Evolutionary conservation across 495 filamentous ascomycete species (phyloP).

Genomic region (Lindgomyces ingoldianus): DNA sequence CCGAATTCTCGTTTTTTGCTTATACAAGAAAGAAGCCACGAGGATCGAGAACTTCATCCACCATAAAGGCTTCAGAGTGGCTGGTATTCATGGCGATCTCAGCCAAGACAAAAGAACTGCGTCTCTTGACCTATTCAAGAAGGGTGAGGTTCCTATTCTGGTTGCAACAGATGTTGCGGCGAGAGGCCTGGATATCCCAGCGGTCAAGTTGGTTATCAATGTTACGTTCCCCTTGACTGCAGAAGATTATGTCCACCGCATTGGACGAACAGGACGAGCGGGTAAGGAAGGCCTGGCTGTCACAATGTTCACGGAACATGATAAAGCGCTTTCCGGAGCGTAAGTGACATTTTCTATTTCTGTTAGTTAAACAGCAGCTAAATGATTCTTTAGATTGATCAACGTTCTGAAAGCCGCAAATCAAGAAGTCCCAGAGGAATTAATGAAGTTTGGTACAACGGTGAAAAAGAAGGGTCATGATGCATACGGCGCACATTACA

Average conservation of each 20-base stretch:
- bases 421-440: slow-evolving; percentile 81
- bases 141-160: slow-evolving; percentile 79
- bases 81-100: slow-evolving; percentile 90
- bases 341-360: slow-evolving; percentile 52
- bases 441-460: slow-evolving; percentile 94
- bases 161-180: slow-evolving; percentile 97
- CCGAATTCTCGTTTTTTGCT: slow-evolving; percentile 86
- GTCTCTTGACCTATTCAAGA: slow-evolving; percentile 84
- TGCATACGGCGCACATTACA: slow-evolving; percentile 89
- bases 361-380: slow-evolving; percentile 1
- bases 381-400: slow-evolving; percentile 58
- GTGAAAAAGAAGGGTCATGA: slow-evolving; percentile 98
- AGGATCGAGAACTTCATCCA: slow-evolving; percentile 80
- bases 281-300: slow-evolving; percentile 87
- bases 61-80: slow-evolving; percentile 72
- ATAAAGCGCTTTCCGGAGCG: slow-evolving; percentile 84
- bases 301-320: slow-evolving; percentile 91
- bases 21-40: slow-evolving; percentile 97
- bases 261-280: slow-evolving; percentile 82
- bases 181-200: slow-evolving; percentile 90
- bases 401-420: slow-evolving; percentile 89
- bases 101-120: slow-evolving; percentile 78
- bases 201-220: slow-evolving; percentile 90
- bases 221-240: slow-evolving; percentile 72
- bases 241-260: slow-evolving; percentile 97